phyloP scores from a whole-genome alignment of 2,329 filamentous ascomycete species.

The Magnaporthiopsis rhizophila region DNA sequence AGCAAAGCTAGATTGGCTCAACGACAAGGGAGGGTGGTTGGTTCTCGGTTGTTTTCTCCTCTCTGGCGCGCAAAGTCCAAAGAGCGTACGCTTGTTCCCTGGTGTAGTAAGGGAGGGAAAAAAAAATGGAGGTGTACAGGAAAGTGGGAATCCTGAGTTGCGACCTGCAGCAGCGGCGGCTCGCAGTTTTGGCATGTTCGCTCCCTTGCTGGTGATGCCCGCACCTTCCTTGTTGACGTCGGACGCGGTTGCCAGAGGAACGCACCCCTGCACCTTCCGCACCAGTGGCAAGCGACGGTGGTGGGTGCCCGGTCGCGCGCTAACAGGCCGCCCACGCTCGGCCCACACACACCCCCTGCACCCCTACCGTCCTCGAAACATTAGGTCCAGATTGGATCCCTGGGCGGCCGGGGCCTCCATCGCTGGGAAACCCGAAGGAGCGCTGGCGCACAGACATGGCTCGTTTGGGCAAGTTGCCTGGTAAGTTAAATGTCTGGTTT shows the following conservation, averaged over 20 bases:
- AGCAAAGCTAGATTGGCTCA: neutral
- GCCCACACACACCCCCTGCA: neutral
- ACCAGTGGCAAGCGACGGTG: neutral
- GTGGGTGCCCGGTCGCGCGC: neutral
- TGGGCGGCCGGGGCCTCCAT: neutral
- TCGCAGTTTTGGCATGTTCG: constrained; percentile 1
- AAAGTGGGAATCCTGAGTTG: constrained; percentile 3
- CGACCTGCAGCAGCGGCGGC: constrained; percentile 1
- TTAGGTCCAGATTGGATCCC: neutral
- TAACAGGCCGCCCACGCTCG: neutral
- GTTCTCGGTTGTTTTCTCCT: neutral
- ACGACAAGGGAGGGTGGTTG: neutral
- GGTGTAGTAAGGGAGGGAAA: neutral
- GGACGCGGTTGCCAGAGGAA: neutral
- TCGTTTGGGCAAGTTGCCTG: neutral
- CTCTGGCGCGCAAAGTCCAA: neutral
- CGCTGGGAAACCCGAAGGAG: neutral
- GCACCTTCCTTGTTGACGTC: neutral
- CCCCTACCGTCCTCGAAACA: neutral
- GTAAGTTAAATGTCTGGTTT: neutral
- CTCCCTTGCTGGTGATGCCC: neutral
- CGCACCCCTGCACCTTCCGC: neutral
- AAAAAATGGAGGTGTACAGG: constrained; percentile 1
- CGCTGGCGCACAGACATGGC: neutral
- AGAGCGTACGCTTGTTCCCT: neutral